Evolutionary conservation across 2,329 filamentous ascomycete genomes (phyloP).

Genomic region (Talaromyces atroroseus): DNA sequence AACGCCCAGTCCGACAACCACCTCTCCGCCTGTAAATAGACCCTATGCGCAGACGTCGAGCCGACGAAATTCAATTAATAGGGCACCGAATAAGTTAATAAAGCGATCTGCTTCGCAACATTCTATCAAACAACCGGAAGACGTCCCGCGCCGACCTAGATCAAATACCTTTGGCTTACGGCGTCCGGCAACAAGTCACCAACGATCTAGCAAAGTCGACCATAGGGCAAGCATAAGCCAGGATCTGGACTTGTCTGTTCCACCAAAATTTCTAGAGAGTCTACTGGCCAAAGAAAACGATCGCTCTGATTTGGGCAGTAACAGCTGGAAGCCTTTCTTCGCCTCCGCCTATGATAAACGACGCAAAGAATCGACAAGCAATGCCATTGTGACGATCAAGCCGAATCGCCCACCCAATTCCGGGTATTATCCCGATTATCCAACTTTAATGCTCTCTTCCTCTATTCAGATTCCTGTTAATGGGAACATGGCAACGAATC

Average conservation of each 20-base stretch:
- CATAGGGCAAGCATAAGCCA: slow-evolving; percentile 14
- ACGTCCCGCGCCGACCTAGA: slow-evolving; percentile 27
- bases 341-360: slow-evolving; percentile 16
- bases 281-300: slow-evolving; percentile 1
- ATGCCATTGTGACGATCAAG: slow-evolving; percentile 35
- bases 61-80: slow-evolving; percentile 24
- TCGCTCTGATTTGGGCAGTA: slow-evolving; percentile 15
- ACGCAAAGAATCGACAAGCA: slow-evolving; percentile 23
- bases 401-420: slow-evolving; percentile 35
- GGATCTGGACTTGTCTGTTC: not conserved
- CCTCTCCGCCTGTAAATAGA: slow-evolving; percentile 50
- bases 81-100: slow-evolving; percentile 55
- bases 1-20: slow-evolving; percentile 45
- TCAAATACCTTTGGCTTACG: slow-evolving; percentile 46
- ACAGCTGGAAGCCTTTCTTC: slow-evolving; percentile 38
- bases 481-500: not conserved
- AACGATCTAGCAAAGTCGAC: slow-evolving; percentile 52
- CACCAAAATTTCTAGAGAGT: slow-evolving; percentile 4
- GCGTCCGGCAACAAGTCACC: slow-evolving; percentile 59
- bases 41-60: slow-evolving; percentile 48
- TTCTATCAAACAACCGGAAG: slow-evolving; percentile 35
- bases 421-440: slow-evolving; percentile 30
- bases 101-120: slow-evolving; percentile 56
- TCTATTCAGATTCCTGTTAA: slow-evolving; percentile 23
- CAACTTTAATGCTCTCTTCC: slow-evolving; percentile 46